phyloP scores from a whole-genome alignment of 176 grass and related monocot species.

The Raddia guianensis region DNA sequence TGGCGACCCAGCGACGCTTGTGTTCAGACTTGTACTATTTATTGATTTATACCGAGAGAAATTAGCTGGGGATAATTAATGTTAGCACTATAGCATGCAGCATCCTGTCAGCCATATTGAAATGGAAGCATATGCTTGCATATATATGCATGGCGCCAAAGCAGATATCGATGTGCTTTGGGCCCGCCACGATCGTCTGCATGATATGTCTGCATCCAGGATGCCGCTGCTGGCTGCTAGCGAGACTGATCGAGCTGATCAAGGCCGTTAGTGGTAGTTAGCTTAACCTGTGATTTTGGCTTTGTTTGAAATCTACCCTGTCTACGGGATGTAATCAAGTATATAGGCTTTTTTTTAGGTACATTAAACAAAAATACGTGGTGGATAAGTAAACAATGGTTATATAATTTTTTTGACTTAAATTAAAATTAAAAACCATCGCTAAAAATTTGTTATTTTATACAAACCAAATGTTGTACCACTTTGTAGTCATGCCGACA shows the following conservation, averaged over 20 bases:
- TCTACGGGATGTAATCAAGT: neutral
- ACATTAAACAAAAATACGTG: too few relatives aligned
- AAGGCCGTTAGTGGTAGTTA: neutral
- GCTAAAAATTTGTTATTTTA: too few relatives aligned
- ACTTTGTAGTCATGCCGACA: too few relatives aligned
- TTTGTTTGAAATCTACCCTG: neutral
- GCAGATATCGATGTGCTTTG: neutral
- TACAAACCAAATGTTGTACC: too few relatives aligned
- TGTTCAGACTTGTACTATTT: too few relatives aligned
- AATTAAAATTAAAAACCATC: too few relatives aligned
- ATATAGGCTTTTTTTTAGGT: neutral
- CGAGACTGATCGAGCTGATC: too few relatives aligned
- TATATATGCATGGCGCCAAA: neutral
- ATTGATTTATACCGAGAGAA: neutral
- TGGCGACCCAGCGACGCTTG: too few relatives aligned
- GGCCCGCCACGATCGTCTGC: neutral
- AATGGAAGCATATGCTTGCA: neutral
- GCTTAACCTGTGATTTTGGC: neutral
- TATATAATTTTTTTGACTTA: too few relatives aligned
- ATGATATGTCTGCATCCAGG: neutral
- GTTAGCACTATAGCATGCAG: neutral
- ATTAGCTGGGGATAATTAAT: neutral
- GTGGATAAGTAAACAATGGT: too few relatives aligned
- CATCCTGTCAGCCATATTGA: neutral
- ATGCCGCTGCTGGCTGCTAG: neutral